phyloP scores from a whole-genome alignment of 768 basidiomycete species.

The Phlegmacium glaucopus region DNA sequence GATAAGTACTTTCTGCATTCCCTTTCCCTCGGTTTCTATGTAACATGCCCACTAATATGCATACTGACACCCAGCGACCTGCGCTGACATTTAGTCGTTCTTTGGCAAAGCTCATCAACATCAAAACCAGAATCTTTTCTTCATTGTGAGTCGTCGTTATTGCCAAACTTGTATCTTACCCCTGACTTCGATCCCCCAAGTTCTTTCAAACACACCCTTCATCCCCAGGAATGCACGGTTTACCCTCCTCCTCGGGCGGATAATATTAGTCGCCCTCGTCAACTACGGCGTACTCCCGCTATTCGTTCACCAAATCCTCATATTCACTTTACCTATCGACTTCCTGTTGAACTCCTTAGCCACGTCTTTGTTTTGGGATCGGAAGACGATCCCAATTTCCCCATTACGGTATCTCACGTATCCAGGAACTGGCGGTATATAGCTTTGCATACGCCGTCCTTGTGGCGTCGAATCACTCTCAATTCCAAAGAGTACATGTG shows the following conservation, averaged over 20 bases:
- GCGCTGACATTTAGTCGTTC: conserved; percentile 48
- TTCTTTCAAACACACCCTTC: not conserved
- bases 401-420: conserved; percentile 64
- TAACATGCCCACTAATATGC: conserved; percentile 27
- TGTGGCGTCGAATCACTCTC: conserved; percentile 64
- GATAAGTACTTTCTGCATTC: conserved; percentile 3
- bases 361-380: conserved; percentile 62
- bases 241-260: conserved; percentile 4
- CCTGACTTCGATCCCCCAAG: not conserved
- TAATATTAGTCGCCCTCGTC: conserved; percentile 33
- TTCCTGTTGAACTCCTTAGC: conserved; percentile 63
- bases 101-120: conserved; percentile 43
- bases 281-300: conserved; percentile 28
- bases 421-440: conserved; percentile 63
- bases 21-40: conserved; percentile 15
- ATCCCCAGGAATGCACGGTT: conserved; percentile 1
- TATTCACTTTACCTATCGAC: conserved; percentile 48
- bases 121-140: conserved; percentile 34
- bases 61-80: conserved; percentile 45
- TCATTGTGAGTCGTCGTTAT: conserved; percentile 19
- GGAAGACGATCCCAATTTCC: conserved; percentile 52
- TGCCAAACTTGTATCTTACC: not conserved
- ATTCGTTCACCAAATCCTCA: conserved; percentile 14
- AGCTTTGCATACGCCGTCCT: conserved; percentile 52
- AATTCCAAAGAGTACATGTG: conserved; percentile 52